These are phyloP conservation scores for Solanum gandarillasii DNA, from an alignment of 257 asterid genomes.

Conservation along the genomic window DNA sequence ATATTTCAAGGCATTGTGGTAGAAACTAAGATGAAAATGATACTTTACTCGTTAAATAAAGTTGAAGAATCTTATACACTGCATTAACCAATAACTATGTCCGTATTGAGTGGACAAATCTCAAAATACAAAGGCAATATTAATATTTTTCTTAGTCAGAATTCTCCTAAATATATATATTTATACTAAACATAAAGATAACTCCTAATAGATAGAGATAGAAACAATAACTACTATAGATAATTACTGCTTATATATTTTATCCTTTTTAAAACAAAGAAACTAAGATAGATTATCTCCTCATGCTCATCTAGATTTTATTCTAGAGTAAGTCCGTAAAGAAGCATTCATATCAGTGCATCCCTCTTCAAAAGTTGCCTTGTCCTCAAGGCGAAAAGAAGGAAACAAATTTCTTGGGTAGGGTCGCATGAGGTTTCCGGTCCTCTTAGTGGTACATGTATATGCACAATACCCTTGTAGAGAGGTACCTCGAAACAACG, in stretches of 20 bases:
- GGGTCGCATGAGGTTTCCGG: not conserved
- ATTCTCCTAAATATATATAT: no score
- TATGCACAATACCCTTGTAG: not conserved
- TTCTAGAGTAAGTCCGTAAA: not conserved
- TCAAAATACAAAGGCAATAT: not conserved
- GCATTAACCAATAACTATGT: not conserved
- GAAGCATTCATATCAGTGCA: not conserved
- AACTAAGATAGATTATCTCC: not conserved
- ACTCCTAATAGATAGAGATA: not conserved
- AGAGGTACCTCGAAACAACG: not conserved
- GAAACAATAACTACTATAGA: not conserved
- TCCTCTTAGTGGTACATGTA: not conserved
- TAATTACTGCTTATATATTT: no score
- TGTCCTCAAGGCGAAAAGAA: not conserved
- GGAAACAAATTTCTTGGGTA: not conserved
- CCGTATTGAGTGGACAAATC: not conserved
- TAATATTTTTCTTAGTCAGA: not conserved
- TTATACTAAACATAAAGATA: not conserved
- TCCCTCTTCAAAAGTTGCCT: not conserved
- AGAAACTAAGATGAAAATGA: not conserved
- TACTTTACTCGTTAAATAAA: no score
- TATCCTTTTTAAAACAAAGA: not conserved
- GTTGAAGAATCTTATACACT: not conserved
- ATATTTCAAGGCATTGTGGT: not conserved
- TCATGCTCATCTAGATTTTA: not conserved